A percentile compares a stretch with the other conserved stretches of the same genome.
phyloP scores from a whole-genome alignment of 768 basidiomycete genomes.

The Lactifluus volemus region DNA sequence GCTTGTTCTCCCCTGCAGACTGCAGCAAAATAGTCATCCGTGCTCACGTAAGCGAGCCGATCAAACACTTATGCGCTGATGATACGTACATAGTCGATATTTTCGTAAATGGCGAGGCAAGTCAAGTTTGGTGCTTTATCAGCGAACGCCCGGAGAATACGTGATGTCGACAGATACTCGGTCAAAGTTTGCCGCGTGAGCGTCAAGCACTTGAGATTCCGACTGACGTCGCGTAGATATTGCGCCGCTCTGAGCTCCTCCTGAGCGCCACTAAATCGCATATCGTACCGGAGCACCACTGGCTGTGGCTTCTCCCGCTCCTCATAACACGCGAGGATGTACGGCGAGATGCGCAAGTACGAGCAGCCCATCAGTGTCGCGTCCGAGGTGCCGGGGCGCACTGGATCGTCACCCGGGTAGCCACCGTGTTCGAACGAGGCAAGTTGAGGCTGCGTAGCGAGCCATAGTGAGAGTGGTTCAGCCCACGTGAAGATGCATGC shows the following conservation, averaged over 20 bases:
- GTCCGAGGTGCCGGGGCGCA: neutral
- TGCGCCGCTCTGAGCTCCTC: neutral
- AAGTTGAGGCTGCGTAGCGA: constrained; percentile 11
- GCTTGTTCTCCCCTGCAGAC: constrained; percentile 16
- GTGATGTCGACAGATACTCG: constrained; percentile 11
- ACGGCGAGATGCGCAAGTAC: constrained; percentile 11
- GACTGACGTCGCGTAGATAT: neutral
- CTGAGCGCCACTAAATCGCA: constrained; percentile 3
- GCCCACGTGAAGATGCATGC: constrained; percentile 8
- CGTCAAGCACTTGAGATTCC: constrained; percentile 11
- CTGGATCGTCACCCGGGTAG: neutral
- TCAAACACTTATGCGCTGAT: neutral
- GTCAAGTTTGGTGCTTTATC: constrained; percentile 10
- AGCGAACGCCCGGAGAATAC: constrained; percentile 7
- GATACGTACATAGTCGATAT: constrained; percentile 14
- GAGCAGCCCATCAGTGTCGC: neutral
- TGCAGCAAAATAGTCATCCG: neutral
- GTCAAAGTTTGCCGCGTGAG: neutral
- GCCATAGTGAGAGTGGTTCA: neutral
- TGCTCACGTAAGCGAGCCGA: neutral
- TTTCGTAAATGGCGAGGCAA: constrained; percentile 14
- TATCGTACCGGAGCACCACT: constrained; percentile 6
- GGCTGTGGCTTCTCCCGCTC: constrained; percentile 1
- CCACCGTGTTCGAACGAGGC: constrained; percentile 10
- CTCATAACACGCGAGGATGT: constrained; percentile 8